Conservation (phyloP, 2,329 filamentous ascomycete genomes). For the Penicillium rolfsii region DNA sequence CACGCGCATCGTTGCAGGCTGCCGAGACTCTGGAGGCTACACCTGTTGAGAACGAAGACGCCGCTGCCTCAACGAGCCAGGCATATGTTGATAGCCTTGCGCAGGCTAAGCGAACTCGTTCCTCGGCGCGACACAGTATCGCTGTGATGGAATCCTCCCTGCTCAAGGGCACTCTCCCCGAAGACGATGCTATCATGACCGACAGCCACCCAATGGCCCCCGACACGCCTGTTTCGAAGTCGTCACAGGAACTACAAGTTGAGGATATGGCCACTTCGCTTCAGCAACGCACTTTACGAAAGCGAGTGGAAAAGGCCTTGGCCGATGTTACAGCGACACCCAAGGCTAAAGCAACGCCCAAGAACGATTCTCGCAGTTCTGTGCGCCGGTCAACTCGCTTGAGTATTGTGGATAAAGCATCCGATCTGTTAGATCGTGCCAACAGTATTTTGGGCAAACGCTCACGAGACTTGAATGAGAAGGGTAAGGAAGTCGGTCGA, state of each 20-base stretch:
- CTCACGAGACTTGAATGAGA: constrained; percentile 58
- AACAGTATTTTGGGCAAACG: constrained; percentile 63
- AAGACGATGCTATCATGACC: constrained; percentile 24
- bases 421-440: constrained; percentile 54
- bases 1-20: constrained; percentile 44
- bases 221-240: constrained; percentile 42
- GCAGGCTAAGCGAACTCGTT: constrained; percentile 39
- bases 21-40: constrained; percentile 34
- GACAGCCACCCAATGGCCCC: constrained; percentile 36
- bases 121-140: constrained; percentile 46
- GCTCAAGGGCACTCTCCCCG: constrained; percentile 31
- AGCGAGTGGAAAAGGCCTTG: constrained; percentile 36
- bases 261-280: constrained; percentile 32
- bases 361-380: constrained; percentile 34
- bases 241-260: constrained; percentile 34
- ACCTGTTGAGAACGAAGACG: constrained; percentile 28
- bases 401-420: constrained; percentile 46
- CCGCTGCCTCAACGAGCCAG: constrained; percentile 28
- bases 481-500: constrained; percentile 59
- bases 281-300: constrained; percentile 37
- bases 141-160: constrained; percentile 44
- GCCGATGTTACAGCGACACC: constrained; percentile 31
- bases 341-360: constrained; percentile 29
- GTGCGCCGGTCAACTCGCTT: constrained; percentile 50
- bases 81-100: constrained; percentile 45